Conservation (phyloP, 805 yeast species). For the Torulaspora franciscae region DNA sequence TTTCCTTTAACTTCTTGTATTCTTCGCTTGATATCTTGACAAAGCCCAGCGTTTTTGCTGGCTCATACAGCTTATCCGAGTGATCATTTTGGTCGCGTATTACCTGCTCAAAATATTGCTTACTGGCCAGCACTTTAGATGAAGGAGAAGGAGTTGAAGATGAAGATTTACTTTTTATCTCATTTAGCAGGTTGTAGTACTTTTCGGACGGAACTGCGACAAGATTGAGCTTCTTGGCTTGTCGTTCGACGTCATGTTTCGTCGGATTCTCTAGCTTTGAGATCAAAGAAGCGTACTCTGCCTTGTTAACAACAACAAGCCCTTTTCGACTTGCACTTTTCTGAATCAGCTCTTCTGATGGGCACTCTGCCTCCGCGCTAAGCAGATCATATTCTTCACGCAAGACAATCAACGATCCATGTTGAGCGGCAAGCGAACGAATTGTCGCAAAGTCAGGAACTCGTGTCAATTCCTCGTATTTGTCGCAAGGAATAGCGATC, state of each 20-base stretch:
- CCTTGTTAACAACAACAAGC: conserved; percentile 19
- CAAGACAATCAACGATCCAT: conserved; percentile 26
- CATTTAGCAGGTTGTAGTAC: conserved; percentile 10
- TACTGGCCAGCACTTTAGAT: conserved; percentile 35
- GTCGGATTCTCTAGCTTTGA: conserved; percentile 21
- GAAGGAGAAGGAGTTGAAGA: conserved; percentile 10
- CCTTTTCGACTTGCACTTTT: conserved; percentile 32
- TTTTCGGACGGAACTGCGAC: conserved; percentile 26
- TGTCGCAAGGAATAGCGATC: conserved; percentile 23
- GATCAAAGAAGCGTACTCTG: conserved; percentile 26
- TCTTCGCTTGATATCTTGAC: conserved; percentile 36
- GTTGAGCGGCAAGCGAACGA: conserved; percentile 23
- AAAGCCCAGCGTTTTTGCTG: conserved; percentile 35
- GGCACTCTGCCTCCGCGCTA: conserved; percentile 24
- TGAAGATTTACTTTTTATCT: conserved; percentile 6
- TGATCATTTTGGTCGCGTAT: conserved; percentile 28
- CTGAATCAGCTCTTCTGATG: conserved; percentile 21
- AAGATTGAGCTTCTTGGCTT: conserved; percentile 31
- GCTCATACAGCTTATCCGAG: conserved; percentile 31
- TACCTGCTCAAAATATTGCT: conserved; percentile 36
- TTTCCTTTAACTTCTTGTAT: conserved; percentile 31
- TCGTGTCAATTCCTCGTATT: conserved; percentile 23
- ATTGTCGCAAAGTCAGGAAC: conserved; percentile 16
- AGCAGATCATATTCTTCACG: conserved; percentile 29
- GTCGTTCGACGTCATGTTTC: conserved; percentile 29